Base-by-base conservation (phyloP, 176 grass and related monocot species). In the Echinochloa phyllopogon region DNA sequence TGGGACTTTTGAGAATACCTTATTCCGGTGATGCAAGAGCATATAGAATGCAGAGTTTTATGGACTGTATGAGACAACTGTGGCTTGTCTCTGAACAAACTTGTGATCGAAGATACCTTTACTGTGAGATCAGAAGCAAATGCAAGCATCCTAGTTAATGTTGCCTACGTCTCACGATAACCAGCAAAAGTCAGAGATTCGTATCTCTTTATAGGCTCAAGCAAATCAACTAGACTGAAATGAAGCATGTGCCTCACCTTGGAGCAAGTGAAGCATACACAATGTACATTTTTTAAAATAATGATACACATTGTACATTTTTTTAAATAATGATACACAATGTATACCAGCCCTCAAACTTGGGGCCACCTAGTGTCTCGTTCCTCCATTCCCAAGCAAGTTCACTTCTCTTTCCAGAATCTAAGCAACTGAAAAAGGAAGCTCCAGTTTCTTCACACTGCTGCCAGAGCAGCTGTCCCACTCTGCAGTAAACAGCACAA, bases 371-470 rank as follows among this genome's bases (percentile, higher is more conserved):
- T 41, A 57, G 74, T 63, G 20, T 47, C 40, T 33, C 66, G 43
- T 85, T 65, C 76, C 80, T 79, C 80, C 72, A 14, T 87, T 66
- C 61, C 60, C 55, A 87, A 83, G 84, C 75, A 84, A 90, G 80
- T 24, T 57, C 51, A 83, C 49, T 49, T 44, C 68, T 43, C 89
- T 90, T 90, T 90, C 75, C 84, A 75, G 68, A 90, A 87, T 12
- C 29, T 21, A 90, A 90, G 89, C 84, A 87, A 90, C 60, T 45
- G 6, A 80, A 87, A 87, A 87, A 79, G 59, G 60, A 66, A 67
- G 66, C 66, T 33, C n/a, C 74, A 43, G 74, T 87, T 90, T 73
- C 88, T 86, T 90, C 47, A 60, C 37, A 51, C 42, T 45, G 68
- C 88, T 79, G 84, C 77, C 87, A 89, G 43, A 62, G 21, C 59